Evolutionary conservation across 2,329 filamentous ascomycete species (phyloP), one percentile per base, ranked within the genome.

Genomic region (Dactylonectria estremocensis): DNA sequence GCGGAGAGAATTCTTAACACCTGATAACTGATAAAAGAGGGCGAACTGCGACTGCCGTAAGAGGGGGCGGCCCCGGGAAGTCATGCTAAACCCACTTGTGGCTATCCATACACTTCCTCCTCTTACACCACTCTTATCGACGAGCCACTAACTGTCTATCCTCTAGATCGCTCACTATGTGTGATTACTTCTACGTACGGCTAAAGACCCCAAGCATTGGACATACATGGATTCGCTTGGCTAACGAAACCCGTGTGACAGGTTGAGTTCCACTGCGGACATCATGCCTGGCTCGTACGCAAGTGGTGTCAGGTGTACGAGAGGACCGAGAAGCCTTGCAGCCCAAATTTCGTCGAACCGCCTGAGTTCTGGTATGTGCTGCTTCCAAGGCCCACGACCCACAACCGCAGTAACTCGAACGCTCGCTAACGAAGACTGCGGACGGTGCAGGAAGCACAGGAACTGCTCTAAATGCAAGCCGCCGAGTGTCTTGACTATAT

Each of bases 181-280:
- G 73, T 43, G 72, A 75, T 52, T 75, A 75, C 60, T 75, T 72
- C 65, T 75, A 70, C 52, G 73, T 75, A 70, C 22, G 69, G 24
- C 16, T 48, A 20, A 16, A 31, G 3, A 2, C 24, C 43, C 16
- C 37, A 35, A n/a, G 20, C 7, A 16, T 45, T 33, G n/a, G 6
- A 10, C 28, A 18, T 46, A 10, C 31, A 40, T 10, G 6, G 31
- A 54, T 52, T 35, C 31, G 40, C 56, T 54, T 40, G 20, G 14
- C 43, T 45, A 28, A 66, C 58, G 28, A 61, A 9, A 61, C 11
- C n/a, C 22, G 22, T 31, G 46, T 24, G 10, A 50, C 49, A 74
- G 73, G 72, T 74, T 33, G 73, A 75, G 49, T 75, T 75, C 52
- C 64, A 66, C 13, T 75, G 73, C 66, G 67, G 67, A 28, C 73